Base-by-base conservation (phyloP, 2,329 filamentous ascomycete species). In the Leptographium lundbergii region DNA sequence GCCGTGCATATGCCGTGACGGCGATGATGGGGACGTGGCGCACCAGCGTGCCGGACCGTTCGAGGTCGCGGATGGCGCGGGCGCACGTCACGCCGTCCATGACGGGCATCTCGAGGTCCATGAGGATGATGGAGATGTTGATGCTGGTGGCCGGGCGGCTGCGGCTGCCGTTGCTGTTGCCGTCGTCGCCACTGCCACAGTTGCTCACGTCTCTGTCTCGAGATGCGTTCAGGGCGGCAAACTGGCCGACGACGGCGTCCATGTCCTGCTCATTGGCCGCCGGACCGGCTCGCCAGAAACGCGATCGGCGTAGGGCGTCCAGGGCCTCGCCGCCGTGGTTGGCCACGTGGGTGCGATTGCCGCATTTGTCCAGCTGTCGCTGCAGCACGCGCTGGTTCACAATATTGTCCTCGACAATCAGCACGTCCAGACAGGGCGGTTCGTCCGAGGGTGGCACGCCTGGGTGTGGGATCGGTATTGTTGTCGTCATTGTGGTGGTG, bases 21-120 rank as follows among this genome's bases (percentile, higher is more conserved):
- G 85, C 87, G 65, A 90, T 88, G 64, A 89, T 88, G 2, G 87
- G 86, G n/a, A 89, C 81, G 66, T 89, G 86, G 56, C 76, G 73
- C 22, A 78, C 75, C 54, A 88, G 79, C 36, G 77, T 80, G 24
- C 82, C 82, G 57, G 81, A 75, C 55, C 72, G 73, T 68, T 91
- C 86, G 22, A 88, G 74, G 61, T 86, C 79, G 22, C 88, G 79
- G 57, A 92, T 90, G 61, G 75, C 80, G 50, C 79, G 77, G 14
- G 87, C 84, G 63, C 87, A 89, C 2, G 86, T 86, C 70, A 88
- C 81, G 42, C 88, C 88, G 66, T 91, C 87, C 88, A 91, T 91
- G 51, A 90, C 79, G 1, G 88, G 70, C 88, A 91, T 91, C 66
- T 91, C 87, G 54, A 90, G 76, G 67, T 91, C 88, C 87, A 91